These are phyloP conservation scores for Tephrocybe sp. DNA, from an alignment of 768 basidiomycete genomes.

Conservation along the genomic window DNA sequence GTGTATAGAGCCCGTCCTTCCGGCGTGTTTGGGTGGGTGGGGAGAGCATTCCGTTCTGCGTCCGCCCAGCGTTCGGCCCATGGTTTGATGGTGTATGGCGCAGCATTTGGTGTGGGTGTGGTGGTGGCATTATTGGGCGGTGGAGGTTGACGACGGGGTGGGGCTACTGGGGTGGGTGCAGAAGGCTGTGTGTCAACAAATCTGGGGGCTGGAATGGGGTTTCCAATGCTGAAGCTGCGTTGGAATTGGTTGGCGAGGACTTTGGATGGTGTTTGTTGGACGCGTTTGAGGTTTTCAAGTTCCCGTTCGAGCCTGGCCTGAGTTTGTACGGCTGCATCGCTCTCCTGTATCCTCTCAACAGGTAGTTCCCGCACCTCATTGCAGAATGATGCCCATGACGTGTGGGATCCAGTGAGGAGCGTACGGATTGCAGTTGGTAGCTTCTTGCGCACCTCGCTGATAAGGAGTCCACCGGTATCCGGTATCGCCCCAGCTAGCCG, in stretches of 20 bases:
- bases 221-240: background rate
- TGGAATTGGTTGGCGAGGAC: background rate
- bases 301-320: background rate
- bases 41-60: background rate
- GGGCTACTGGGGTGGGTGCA: background rate
- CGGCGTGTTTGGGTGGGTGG: slow-evolving; percentile 2
- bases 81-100: background rate
- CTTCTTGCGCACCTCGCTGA: slow-evolving; percentile 1
- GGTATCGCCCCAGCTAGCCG: slow-evolving; percentile 12
- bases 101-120: background rate
- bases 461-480: slow-evolving; percentile 15
- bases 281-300: background rate
- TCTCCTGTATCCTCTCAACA: slow-evolving; percentile 2
- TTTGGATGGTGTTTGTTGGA: background rate
- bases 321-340: background rate
- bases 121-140: background rate
- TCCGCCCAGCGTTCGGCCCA: background rate
- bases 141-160: background rate
- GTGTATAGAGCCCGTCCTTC: background rate
- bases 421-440: slow-evolving; percentile 10
- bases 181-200: background rate
- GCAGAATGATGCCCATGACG: slow-evolving; percentile 16
- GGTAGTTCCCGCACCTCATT: slow-evolving; percentile 1
- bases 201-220: background rate
- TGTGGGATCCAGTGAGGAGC: slow-evolving; percentile 3